Evolutionary conservation across 805 yeast species (phyloP), one percentile per base, ranked within the genome.

Genomic region (Sporopachydermia quercuum): DNA sequence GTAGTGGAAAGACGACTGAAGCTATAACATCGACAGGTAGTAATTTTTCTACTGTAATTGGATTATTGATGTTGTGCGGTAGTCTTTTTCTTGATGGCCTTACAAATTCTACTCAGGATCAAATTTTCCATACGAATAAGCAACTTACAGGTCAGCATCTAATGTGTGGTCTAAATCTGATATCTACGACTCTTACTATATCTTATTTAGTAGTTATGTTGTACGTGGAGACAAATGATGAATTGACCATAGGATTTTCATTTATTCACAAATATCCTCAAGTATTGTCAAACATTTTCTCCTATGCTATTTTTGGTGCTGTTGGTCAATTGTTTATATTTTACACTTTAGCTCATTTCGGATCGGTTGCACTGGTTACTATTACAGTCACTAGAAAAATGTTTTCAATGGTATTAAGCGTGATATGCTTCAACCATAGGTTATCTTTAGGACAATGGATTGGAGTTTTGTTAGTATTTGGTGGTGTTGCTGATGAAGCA

Each of bases 311-410:
- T 1, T 77, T 84, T 53, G 98, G 97, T 2, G 78, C 96, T 0
- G 51, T 85, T 18, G 99, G 99, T 13, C 97, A 91, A 58, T 72
- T 87, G n/a, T 91, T 93, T 60, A 84, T 91, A 35, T 91, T 87
- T 54, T 58, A 76, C 40, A 85, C 94, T 2, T 61, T 91, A 37
- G 91, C 84, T 49, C 68, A 73, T 42, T 91, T 83, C 54, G 95
- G 89, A 38, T 84, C 96, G 2, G 62, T 91, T 43, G 71, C 82
- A 0, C 64, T 91, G 40, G 86, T 89, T 18, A 89, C 95, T 34
- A 89, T 93, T 14, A 91, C 97, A 0, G 96, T 91, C 5, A 89
- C 98, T 1, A 70, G 99, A 49, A 91, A 91, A 53, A 89, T 91
- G 96, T 64, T 86, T 38, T 85, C 96, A 34, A 89, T 91, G 97